Evolutionary conservation across 2,329 filamentous ascomycete species (phyloP).

Genomic region (Alternaria sp.): DNA sequence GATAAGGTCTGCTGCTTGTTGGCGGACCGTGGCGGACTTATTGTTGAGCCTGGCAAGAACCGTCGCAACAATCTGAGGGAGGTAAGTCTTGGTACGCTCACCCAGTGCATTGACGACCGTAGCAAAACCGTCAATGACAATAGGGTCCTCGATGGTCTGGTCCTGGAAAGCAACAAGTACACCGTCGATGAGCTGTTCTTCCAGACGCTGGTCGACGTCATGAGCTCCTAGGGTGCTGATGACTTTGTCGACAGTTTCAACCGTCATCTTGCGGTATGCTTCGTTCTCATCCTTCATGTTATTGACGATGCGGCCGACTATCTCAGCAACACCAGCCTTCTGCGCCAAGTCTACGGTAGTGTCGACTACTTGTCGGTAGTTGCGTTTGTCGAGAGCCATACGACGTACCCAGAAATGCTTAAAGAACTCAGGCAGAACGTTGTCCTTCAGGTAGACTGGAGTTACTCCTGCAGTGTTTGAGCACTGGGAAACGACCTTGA

Average conservation of each 20-base stretch:
- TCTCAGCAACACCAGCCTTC: constrained; percentile 97
- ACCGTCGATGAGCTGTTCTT: constrained; percentile 93
- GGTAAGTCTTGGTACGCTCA: constrained; percentile 91
- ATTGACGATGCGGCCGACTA: constrained; percentile 88
- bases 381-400: constrained; percentile 97
- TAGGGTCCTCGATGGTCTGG: constrained; percentile 93
- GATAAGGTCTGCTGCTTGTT: constrained; percentile 95
- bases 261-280: constrained; percentile 98
- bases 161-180: constrained; percentile 97
- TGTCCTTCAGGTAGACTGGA: constrained; percentile 91
- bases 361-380: constrained; percentile 97
- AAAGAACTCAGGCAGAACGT: constrained; percentile 95
- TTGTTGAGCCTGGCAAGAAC: constrained; percentile 98
- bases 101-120: constrained; percentile 96
- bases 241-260: constrained; percentile 97
- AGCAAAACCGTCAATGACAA: constrained; percentile 97
- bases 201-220: constrained; percentile 89
- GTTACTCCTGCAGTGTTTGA: constrained; percentile 95
- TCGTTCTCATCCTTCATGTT: constrained; percentile 99
- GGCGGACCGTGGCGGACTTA: constrained; percentile 94
- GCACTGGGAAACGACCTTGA: constrained; percentile 97
- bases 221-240: constrained; percentile 92
- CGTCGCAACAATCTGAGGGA: constrained; percentile 95
- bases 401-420: constrained; percentile 98
- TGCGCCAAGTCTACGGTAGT: constrained; percentile 97